Evolutionary conservation across 1,284 basidiomycete species (phyloP), one percentile per base, ranked within the genome.

Genomic region (Cerioporus squamosus): DNA sequence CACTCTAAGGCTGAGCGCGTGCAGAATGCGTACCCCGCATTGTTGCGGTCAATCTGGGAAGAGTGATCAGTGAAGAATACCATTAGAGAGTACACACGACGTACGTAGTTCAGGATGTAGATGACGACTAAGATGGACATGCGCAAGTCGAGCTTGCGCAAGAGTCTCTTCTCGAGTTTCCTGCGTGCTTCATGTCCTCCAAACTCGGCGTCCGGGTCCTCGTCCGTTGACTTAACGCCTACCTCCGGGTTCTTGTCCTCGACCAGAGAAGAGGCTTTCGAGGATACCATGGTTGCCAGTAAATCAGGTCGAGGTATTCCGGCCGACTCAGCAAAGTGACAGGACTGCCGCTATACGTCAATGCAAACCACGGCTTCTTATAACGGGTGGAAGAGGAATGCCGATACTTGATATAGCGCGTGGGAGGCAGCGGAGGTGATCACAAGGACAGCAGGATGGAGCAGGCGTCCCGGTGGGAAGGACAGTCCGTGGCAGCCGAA

Each of bases 91-190:
- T 7, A 29, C 1, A 5, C 12, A 4, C 26, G 9, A 75, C 80
- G 70, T 64, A 85, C 86, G 59, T 77, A 87, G 71, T 88, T 90
- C 47, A 90, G 74, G 51, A 89, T 84, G 65, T 90, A 88, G 17
- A 90, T 85, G n/a, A 88, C 64, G 31, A 90, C 74, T 22, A 90
- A 72, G 53, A 90, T 86, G 20, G 81, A 81, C 81, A 88, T 87
- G 33, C 86, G 76, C 36, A 75, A 42, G 70, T 91, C 88, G 39
- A 91, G 69, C 70, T 89, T 91, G 55, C 76, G 73, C 53, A 89
- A 70, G n/a, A 89, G 72, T 53, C 68, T 72, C 57, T 74, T 77
- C 71, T 89, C 84, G 20, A 88, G 61, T 51, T 73, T 68, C 57
- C 72, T 71, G 59, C 79, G 68, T 60, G 60, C 76, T 55, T 79